phyloP scores from a whole-genome alignment of 805 yeast genomes.

The Brettanomyces custersianus region DNA sequence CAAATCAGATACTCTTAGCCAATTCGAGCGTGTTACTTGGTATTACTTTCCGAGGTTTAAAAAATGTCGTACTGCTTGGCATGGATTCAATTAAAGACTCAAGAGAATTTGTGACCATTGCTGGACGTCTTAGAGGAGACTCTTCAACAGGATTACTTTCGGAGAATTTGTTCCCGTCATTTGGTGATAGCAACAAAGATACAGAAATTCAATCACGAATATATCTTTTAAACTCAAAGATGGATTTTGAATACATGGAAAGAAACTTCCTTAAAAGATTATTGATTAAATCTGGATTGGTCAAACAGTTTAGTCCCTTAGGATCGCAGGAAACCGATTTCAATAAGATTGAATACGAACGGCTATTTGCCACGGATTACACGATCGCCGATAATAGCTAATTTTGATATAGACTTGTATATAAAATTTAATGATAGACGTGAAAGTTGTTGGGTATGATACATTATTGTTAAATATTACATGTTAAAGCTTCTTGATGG shows the following conservation, averaged over 20 bases:
- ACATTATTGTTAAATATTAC: too few species aligned
- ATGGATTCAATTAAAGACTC: conserved; percentile 21
- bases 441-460: too few species aligned
- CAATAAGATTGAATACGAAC: conserved; percentile 7
- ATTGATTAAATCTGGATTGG: conserved; percentile 19
- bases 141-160: conserved; percentile 12
- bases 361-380: conserved; percentile 8
- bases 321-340: conserved; percentile 16
- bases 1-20: conserved; percentile 13
- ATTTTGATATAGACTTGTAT: neutral
- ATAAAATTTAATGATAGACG: neutral
- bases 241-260: conserved; percentile 21
- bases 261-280: conserved; percentile 24
- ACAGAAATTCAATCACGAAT: conserved; percentile 4
- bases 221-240: conserved; percentile 13
- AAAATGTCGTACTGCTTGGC: conserved; percentile 22
- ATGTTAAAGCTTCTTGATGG: too few species aligned
- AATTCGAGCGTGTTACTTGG: conserved; percentile 20
- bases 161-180: conserved; percentile 9
- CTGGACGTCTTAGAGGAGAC: conserved; percentile 19
- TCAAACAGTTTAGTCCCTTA: conserved; percentile 13
- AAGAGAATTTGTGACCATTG: conserved; percentile 14
- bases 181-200: conserved; percentile 6
- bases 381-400: too few species aligned
- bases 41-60: conserved; percentile 18